A percentile compares a stretch with the other conserved stretches of the same genome.
phyloP scores from a whole-genome alignment of 805 yeast species.

The Ogataea haglerorum region DNA sequence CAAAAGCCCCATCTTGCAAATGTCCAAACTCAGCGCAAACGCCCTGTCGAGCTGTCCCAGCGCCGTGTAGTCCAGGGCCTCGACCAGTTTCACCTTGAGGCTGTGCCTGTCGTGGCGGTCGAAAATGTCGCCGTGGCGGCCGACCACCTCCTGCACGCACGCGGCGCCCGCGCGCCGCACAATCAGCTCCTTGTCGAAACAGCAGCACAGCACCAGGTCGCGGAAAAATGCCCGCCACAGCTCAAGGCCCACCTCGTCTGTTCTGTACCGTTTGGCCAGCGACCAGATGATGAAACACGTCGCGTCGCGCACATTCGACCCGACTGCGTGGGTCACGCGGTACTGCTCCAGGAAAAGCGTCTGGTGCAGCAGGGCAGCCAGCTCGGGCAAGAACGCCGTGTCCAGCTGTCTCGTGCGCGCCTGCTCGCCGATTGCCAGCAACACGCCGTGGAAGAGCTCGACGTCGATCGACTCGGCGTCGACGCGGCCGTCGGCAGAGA shows the following conservation, averaged over 20 bases:
- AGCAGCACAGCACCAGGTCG: constrained; percentile 48
- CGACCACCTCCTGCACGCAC: constrained; percentile 80
- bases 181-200: constrained; percentile 71
- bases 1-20: constrained; percentile 18
- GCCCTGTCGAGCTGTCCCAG: constrained; percentile 43
- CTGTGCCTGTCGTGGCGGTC: constrained; percentile 27
- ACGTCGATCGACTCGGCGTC: constrained; percentile 36
- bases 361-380: constrained; percentile 39
- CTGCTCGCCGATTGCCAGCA: constrained; percentile 56
- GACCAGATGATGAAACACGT: constrained; percentile 88
- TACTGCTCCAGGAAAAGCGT: constrained; percentile 59
- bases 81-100: constrained; percentile 50
- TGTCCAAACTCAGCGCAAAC: constrained; percentile 25
- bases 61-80: constrained; percentile 50
- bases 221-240: constrained; percentile 23
- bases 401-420: constrained; percentile 23
- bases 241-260: constrained; percentile 18
- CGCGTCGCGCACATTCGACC: constrained; percentile 76
- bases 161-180: constrained; percentile 83
- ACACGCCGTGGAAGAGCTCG: constrained; percentile 52
- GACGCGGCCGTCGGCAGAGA: constrained; percentile 21
- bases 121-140: constrained; percentile 55
- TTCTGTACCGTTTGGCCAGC: constrained; percentile 41
- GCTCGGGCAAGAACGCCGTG: constrained; percentile 17
- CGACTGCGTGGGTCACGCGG: constrained; percentile 48